Evolutionary conservation across 768 basidiomycete species (phyloP).

Genomic region (Dacryopinax primogenitus): DNA sequence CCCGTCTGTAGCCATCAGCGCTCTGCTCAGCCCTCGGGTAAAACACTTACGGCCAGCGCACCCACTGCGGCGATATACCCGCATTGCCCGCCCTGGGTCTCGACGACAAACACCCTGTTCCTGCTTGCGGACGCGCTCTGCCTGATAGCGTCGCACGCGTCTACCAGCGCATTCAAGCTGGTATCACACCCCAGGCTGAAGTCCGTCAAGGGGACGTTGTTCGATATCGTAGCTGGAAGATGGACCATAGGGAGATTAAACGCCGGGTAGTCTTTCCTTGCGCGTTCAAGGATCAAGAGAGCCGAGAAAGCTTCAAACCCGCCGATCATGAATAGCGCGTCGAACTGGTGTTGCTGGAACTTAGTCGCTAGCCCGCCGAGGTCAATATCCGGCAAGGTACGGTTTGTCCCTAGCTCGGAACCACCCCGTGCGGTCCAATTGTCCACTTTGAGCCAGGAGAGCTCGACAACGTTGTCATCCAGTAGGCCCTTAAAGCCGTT

Average conservation of each 20-base stretch:
- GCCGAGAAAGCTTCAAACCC: slow-evolving; percentile 92
- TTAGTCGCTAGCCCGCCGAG: slow-evolving; percentile 80
- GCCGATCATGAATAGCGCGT: slow-evolving; percentile 78
- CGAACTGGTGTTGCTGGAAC: slow-evolving; percentile 72
- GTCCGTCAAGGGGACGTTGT: slow-evolving; percentile 96
- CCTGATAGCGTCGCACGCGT: slow-evolving; percentile 96
- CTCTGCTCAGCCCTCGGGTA: neutral
- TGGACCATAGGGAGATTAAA: slow-evolving; percentile 95
- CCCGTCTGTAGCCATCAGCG: slow-evolving; percentile 46
- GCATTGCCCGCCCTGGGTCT: slow-evolving; percentile 94
- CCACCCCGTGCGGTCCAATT: slow-evolving; percentile 93
- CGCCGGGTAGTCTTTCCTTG: slow-evolving; percentile 68
- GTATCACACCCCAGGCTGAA: slow-evolving; percentile 93
- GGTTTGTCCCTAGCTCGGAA: slow-evolving; percentile 95
- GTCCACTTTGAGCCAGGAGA: slow-evolving; percentile 94
- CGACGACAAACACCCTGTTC: slow-evolving; percentile 93
- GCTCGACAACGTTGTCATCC: slow-evolving; percentile 71
- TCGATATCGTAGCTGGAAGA: slow-evolving; percentile 91
- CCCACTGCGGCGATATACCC: slow-evolving; percentile 94
- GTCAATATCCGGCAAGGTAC: slow-evolving; percentile 70
- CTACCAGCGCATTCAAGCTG: slow-evolving; percentile 91
- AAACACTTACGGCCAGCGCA: slow-evolving; percentile 68
- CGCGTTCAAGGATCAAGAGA: slow-evolving; percentile 64
- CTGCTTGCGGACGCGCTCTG: slow-evolving; percentile 94
- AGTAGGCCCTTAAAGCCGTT: slow-evolving; percentile 94